Base-by-base conservation (phyloP, 768 basidiomycete genomes). In the Floccularia luteovirens region DNA sequence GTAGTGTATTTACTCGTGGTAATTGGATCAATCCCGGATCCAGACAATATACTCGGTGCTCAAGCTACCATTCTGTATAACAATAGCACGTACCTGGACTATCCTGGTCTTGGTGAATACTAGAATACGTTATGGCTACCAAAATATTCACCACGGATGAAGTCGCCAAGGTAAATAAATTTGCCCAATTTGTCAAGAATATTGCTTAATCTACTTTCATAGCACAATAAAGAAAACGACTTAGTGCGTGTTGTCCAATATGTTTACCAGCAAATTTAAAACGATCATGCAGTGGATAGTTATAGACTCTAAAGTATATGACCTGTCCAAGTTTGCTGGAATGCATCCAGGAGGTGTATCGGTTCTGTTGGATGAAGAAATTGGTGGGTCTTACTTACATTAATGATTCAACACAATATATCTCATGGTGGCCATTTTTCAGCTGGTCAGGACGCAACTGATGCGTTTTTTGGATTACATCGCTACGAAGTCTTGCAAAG, bases 371-470 rank as follows among this genome's bases (percentile, higher is more conserved):
- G 80, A 87, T 50, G 60, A 67, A 3, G 83, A 86, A 48, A 74
- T 93, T 35, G 87, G 87, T 82, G 42, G 42, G 81, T 42, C 2
- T 14, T 27, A 1, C 33, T 17, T 25, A 12, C 14, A 8, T 10
- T 10, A 8, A 10, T 14, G 10, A 30, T 14, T 62, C 64, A 31
- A 49, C 52, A 34, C 57, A 76, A 39, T 71, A 75, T 50, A 2
- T 14, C 38, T 25, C 19, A 34, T 36, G 36, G 38, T 21, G 27
- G 25, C 24, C 22, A 24, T 38, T 25, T 17, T 20, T 24, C 63
- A 82, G 89, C 87, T 37, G 91, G 90, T 6, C 72, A 87, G 57
- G 91, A 96, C 50, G 83, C 82, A 1, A 94, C 91, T 0, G 83
- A 90, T 24, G 74, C 75, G 3, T 96, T 97, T 67, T 96, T 82